A percentile compares a stretch with the other conserved stretches of the same genome.
Evolutionary conservation across 2,329 filamentous ascomycete genomes (phyloP).

Genomic region (Dothistroma pini): DNA sequence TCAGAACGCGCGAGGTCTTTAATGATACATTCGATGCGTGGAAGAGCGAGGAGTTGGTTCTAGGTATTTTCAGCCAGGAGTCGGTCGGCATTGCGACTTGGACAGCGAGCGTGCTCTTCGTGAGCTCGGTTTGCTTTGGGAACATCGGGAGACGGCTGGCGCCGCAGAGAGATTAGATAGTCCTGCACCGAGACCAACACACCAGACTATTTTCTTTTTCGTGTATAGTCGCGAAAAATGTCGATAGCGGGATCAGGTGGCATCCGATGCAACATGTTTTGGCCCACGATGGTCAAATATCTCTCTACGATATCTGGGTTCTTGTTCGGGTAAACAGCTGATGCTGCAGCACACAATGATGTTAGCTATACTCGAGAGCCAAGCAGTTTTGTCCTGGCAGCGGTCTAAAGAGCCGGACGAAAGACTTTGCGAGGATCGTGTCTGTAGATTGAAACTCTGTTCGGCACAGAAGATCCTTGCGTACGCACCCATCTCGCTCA

Average conservation of each 20-base stretch:
- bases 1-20: constrained; percentile 12
- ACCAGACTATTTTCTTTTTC: no score
- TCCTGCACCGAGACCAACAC: not conserved
- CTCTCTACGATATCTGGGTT: not conserved
- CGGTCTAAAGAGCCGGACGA: no score
- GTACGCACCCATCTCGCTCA: not conserved
- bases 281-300: not conserved
- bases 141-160: constrained; percentile 84
- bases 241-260: not conserved
- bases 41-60: constrained; percentile 26
- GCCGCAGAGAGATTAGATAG: constrained; percentile 16
- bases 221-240: not conserved
- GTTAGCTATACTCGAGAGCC: no score
- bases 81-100: constrained; percentile 73
- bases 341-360: no score
- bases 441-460: no score
- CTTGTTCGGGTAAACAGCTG: not conserved
- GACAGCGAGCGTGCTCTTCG: constrained; percentile 91
- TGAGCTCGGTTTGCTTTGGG: constrained; percentile 91
- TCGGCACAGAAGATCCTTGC: no score
- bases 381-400: no score
- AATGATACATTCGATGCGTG: constrained; percentile 20
- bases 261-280: not conserved
- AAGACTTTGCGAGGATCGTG: no score
- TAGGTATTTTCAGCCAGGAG: constrained; percentile 57